phyloP scores from a whole-genome alignment of 768 basidiomycete species.

The Russula abietina region DNA sequence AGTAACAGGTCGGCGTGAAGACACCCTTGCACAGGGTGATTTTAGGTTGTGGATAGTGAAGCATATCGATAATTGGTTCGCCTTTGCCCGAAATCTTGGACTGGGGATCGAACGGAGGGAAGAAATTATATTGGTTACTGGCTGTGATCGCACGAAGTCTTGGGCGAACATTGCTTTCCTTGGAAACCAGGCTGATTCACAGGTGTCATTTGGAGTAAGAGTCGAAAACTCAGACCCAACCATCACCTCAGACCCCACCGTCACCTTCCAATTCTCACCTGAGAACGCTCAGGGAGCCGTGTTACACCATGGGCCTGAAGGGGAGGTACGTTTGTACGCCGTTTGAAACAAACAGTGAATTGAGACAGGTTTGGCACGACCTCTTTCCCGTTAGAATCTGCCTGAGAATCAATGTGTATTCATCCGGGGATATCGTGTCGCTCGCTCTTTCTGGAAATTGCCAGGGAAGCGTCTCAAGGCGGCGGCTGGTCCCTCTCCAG shows the following conservation, averaged over 20 bases:
- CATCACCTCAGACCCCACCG: background rate
- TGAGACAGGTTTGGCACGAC: background rate
- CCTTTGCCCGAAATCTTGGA: background rate
- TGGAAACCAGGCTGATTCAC: background rate
- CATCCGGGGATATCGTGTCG: background rate
- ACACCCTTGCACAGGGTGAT: background rate
- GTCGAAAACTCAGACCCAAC: background rate
- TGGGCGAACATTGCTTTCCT: background rate
- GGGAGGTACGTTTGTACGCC: background rate
- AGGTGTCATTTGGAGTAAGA: background rate
- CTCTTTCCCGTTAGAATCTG: background rate
- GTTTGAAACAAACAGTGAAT: background rate
- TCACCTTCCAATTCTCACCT: background rate
- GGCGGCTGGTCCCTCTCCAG: background rate
- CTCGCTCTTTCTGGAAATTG: background rate
- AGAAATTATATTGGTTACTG: slow-evolving; percentile 1
- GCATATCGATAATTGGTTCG: background rate
- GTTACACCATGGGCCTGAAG: background rate
- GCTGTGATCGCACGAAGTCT: background rate
- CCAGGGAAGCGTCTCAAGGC: background rate
- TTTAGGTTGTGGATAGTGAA: slow-evolving; percentile 3
- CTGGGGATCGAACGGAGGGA: slow-evolving; percentile 1
- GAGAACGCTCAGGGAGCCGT: background rate
- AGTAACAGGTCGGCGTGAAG: background rate
- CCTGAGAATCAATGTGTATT: slow-evolving; percentile 1